These are phyloP conservation scores for Fusarium oxysporum DNA, from an alignment of 2,329 filamentous ascomycete species.

Conservation along the genomic window DNA sequence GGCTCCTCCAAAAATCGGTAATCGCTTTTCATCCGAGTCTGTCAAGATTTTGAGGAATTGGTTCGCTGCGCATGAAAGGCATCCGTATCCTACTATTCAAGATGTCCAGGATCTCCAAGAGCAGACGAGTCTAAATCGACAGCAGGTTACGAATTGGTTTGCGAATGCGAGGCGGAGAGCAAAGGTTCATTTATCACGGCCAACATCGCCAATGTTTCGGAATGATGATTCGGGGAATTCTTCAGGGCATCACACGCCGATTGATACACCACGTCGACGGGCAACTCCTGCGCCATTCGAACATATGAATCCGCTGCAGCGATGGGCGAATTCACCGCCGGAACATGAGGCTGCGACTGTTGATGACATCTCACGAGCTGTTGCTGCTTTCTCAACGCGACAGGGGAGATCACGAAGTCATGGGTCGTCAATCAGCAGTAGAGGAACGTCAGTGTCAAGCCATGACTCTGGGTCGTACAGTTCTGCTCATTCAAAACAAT, in stretches of 20 bases:
- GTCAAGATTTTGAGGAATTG: conserved; percentile 76
- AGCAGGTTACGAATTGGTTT: conserved; percentile 88
- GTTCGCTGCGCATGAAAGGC: conserved; percentile 78
- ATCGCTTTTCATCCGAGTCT: conserved; percentile 30
- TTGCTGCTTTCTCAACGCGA: conserved; percentile 48
- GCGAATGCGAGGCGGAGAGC: conserved; percentile 84
- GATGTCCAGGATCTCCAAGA: conserved; percentile 81
- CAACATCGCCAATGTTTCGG: conserved; percentile 34
- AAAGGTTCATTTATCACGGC: conserved; percentile 64
- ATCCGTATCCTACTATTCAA: conserved; percentile 85
- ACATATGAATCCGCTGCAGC: conserved; percentile 45
- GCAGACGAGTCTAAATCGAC: conserved; percentile 79
- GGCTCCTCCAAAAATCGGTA: conserved; percentile 33
- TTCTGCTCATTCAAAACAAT: conserved; percentile 28
- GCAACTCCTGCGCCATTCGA: conserved; percentile 51
- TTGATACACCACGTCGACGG: conserved; percentile 66
- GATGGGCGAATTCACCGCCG: conserved; percentile 51
- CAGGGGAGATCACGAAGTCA: conserved; percentile 52
- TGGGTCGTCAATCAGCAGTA: conserved; percentile 53
- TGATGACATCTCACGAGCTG: conserved; percentile 48
- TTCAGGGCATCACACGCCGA: conserved; percentile 47
- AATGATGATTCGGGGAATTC: conserved; percentile 30
- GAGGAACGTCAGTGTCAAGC: conserved; percentile 27
- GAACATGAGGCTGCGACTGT: conserved; percentile 50
- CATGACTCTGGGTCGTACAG: conserved; percentile 33